Evolutionary conservation across 2,329 filamentous ascomycete genomes (phyloP).

Genomic region (Cladosporium sp.): DNA sequence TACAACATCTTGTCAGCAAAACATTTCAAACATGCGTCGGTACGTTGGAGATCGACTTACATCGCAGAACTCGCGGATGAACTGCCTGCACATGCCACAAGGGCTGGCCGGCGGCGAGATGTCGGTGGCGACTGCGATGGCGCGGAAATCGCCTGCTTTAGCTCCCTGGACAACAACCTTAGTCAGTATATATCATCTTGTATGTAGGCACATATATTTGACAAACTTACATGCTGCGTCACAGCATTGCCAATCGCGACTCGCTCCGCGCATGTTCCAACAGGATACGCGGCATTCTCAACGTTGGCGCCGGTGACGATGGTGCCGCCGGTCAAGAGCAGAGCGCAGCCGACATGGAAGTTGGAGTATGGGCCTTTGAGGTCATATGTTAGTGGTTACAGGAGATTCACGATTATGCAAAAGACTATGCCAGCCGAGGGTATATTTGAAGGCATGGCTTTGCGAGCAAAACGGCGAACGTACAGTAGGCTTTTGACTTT

Average conservation of each 20-base stretch:
- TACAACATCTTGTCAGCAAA: slow-evolving; percentile 11
- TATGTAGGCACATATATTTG: background rate
- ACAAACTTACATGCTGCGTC: slow-evolving; percentile 39
- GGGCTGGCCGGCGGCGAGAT: slow-evolving; percentile 56
- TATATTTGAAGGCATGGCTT: background rate
- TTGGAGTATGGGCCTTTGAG: slow-evolving; percentile 74
- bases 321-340: slow-evolving; percentile 60
- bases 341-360: slow-evolving; percentile 84
- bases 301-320: slow-evolving; percentile 77
- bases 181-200: background rate
- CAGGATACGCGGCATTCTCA: slow-evolving; percentile 90
- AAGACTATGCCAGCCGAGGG: background rate
- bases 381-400: background rate
- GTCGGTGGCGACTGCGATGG: slow-evolving; percentile 84
- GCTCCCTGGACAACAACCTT: slow-evolving; percentile 30
- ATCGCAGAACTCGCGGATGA: slow-evolving; percentile 55
- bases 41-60: slow-evolving; percentile 30
- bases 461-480: slow-evolving; percentile 33
- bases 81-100: slow-evolving; percentile 96
- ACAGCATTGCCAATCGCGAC: slow-evolving; percentile 85
- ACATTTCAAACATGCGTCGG: background rate
- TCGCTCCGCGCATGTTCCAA: slow-evolving; percentile 92
- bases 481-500: slow-evolving; percentile 80
- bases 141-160: slow-evolving; percentile 63
- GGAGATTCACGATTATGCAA: background rate